Evolutionary conservation across 768 basidiomycete genomes (phyloP).

Genomic region (Tylopilus felleus): DNA sequence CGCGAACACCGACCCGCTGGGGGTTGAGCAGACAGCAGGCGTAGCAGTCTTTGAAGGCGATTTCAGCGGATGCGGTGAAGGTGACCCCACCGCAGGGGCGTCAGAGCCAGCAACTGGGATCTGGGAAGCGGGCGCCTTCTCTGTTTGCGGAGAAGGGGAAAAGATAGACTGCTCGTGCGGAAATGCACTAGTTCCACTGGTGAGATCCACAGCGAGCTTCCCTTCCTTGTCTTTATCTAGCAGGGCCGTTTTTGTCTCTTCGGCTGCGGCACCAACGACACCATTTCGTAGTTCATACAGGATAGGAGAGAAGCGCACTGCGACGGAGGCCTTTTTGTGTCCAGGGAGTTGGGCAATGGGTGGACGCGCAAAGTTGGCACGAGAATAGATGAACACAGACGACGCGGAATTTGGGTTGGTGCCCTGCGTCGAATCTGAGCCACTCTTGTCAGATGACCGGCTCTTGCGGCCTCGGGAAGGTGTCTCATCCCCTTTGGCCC

Average conservation of each 20-base stretch:
- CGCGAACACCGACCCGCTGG: slow-evolving; percentile 68
- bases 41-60: slow-evolving; percentile 22
- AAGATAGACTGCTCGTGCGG: slow-evolving; percentile 8
- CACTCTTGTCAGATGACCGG: slow-evolving; percentile 39
- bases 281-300: slow-evolving; percentile 84
- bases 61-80: slow-evolving; percentile 13
- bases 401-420: slow-evolving; percentile 41
- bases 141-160: slow-evolving; percentile 14
- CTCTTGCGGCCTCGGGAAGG: slow-evolving; percentile 59
- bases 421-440: slow-evolving; percentile 25
- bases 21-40: slow-evolving; percentile 41
- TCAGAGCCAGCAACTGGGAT: slow-evolving; percentile 8
- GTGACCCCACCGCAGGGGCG: slow-evolving; percentile 3
- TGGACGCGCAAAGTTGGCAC: slow-evolving; percentile 89
- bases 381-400: slow-evolving; percentile 91
- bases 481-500: slow-evolving; percentile 34
- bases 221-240: slow-evolving; percentile 68
- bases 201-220: slow-evolving; percentile 56
- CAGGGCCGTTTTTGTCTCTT: slow-evolving; percentile 53
- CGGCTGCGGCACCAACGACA: slow-evolving; percentile 35
- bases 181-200: slow-evolving; percentile 31
- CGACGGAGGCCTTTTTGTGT: slow-evolving; percentile 93
- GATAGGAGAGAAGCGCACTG: slow-evolving; percentile 90
- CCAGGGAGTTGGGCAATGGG: slow-evolving; percentile 95
- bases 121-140: slow-evolving; percentile 16